These are phyloP conservation scores for Lipomyces sp. DNA, from an alignment of 805 yeast species.

Conservation along the genomic window DNA sequence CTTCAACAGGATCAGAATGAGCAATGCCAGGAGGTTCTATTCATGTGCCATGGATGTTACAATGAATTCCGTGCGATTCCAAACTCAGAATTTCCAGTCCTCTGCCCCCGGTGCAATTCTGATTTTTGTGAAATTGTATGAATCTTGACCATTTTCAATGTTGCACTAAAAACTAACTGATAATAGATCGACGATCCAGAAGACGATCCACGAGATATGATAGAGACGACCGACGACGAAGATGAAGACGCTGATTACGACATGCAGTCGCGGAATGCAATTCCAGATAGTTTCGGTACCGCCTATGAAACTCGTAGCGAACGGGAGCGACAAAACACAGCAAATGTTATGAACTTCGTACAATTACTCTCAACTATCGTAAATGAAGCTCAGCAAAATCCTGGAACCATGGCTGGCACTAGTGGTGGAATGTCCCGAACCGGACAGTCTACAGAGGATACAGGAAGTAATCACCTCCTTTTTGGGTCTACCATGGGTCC, in stretches of 20 bases:
- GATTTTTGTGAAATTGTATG: constrained; percentile 37
- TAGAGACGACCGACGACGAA: constrained; percentile 42
- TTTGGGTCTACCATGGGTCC: background rate
- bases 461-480: background rate
- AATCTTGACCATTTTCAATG: background rate
- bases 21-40: constrained; percentile 3
- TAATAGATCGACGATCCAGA: constrained; percentile 11
- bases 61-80: constrained; percentile 20
- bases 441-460: background rate
- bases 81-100: constrained; percentile 25
- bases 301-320: background rate
- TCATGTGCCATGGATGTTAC: constrained; percentile 34
- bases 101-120: constrained; percentile 34
- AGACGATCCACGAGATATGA: constrained; percentile 15
- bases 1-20: background rate
- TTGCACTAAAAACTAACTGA: background rate
- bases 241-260: constrained; percentile 51
- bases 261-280: background rate
- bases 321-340: constrained; percentile 18
- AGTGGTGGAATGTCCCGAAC: background rate
- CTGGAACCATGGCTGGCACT: background rate
- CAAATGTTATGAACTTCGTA: constrained; percentile 22
- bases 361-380: constrained; percentile 22
- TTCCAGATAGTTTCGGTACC: constrained; percentile 6
- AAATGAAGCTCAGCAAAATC: constrained; percentile 6